Evolutionary conservation across 768 basidiomycete genomes (phyloP), one percentile per base, ranked within the genome.

Genomic region (Botryobasidium botryosum): DNA sequence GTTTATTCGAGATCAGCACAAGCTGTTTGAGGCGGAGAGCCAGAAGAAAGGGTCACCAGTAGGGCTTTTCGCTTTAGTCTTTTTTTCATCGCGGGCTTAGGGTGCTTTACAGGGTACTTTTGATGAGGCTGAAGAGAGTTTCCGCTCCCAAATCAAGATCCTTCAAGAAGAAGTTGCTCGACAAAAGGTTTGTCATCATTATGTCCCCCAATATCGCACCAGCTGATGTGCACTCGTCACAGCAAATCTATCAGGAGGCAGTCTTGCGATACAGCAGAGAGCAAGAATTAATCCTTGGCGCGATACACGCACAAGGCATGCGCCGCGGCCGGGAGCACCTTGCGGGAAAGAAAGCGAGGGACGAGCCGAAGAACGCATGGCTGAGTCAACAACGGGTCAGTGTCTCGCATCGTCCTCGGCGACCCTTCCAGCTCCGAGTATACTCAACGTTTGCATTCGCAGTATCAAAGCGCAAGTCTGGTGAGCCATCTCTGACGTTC

Each of bases 261-360:
- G 68, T 72, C 28, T 68, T 66, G 47, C 69, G 75, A 31, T 85
- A 86, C 57, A 68, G 70, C 39, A 65, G 69, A 40, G 88, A 96
- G 57, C 82, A 87, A 52, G 72, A 78, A 51, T 68, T 86, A 46
- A 81, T 94, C 77, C 62, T 86, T 18, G 71, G 77, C 45, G 73
- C 75, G 4, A 67, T 87, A 49, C 84, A 87, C 57, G 67, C 66
- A 32, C 62, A 74, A 35, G 81, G 84, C 8, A 75, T 81, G 69
- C 66, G 68, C 42, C 71, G 65, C 17, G 62, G 71, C 33, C 70
- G 80, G 46, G 68, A 70, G 33, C 79, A 81, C 53, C 61, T 85
- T 7, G 65, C 68, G 20, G 64, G 32, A 33, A 33, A 64, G n/a
- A n/a, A n/a, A n/a, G n/a, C n/a, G n/a, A n/a, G n/a, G n/a, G n/a